phyloP scores from a whole-genome alignment of 1,139 yeast species.

The Pichia sp. region DNA sequence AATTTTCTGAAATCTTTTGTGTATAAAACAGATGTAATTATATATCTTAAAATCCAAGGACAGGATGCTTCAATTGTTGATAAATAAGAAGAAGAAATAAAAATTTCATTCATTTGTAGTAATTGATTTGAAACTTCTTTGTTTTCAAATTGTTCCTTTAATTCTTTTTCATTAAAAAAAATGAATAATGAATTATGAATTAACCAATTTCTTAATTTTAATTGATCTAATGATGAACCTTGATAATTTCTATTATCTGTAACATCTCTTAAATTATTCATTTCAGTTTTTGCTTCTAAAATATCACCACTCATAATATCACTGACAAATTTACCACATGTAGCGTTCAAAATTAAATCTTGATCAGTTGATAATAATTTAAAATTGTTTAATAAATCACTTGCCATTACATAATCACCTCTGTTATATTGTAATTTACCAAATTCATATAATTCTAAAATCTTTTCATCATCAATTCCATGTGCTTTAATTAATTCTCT shows the following conservation, averaged over 20 bases:
- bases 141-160: slow-evolving; percentile 24
- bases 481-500: slow-evolving; percentile 39
- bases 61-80: slow-evolving; percentile 61
- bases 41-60: slow-evolving; percentile 60
- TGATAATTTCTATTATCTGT: slow-evolving; percentile 46
- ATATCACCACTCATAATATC: slow-evolving; percentile 49
- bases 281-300: slow-evolving; percentile 46
- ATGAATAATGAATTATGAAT: slow-evolving; percentile 63
- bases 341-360: slow-evolving; percentile 45
- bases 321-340: slow-evolving; percentile 60
- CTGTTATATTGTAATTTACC: slow-evolving; percentile 56
- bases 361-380: slow-evolving; percentile 47
- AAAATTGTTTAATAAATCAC: slow-evolving; percentile 50
- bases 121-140: slow-evolving; percentile 28
- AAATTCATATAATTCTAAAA: slow-evolving; percentile 45
- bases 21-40: slow-evolving; percentile 51
- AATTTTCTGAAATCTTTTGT: slow-evolving; percentile 39
- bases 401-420: slow-evolving; percentile 53
- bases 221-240: slow-evolving; percentile 48
- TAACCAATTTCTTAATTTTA: slow-evolving; percentile 58
- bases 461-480: slow-evolving; percentile 43
- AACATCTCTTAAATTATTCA: slow-evolving; percentile 47
- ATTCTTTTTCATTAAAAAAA: slow-evolving; percentile 37
- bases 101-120: slow-evolving; percentile 40
- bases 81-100: slow-evolving; percentile 51